phyloP scores from a whole-genome alignment of 805 yeast species.

The Osmozyma mogii region DNA sequence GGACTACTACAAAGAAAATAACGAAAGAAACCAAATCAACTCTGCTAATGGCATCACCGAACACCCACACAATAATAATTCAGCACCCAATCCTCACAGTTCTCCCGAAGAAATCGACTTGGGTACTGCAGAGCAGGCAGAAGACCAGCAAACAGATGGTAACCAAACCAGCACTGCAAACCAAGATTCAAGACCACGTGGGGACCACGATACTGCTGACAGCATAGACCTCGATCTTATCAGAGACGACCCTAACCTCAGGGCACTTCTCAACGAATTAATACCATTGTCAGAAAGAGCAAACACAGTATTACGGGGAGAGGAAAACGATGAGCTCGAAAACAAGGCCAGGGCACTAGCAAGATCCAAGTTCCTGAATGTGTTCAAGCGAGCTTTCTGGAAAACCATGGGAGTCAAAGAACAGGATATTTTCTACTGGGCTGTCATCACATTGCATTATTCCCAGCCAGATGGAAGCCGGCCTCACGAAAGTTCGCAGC shows the following conservation, averaged over 20 bases:
- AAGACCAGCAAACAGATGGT: not conserved
- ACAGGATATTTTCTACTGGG: conserved; percentile 44
- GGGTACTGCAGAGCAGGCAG: too few species aligned
- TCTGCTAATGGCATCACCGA: conserved; percentile 2
- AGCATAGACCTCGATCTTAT: conserved; percentile 24
- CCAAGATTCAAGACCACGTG: conserved; percentile 8
- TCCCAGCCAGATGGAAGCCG: too few species aligned
- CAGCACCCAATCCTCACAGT: conserved; percentile 8
- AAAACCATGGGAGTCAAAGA: conserved; percentile 45
- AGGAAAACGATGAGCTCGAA: conserved; percentile 23
- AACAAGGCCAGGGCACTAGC: conserved; percentile 41
- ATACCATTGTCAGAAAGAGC: conserved; percentile 36
- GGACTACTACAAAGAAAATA: conserved; percentile 41
- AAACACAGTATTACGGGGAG: conserved; percentile 31
- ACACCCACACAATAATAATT: conserved; percentile 11
- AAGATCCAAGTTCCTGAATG: conserved; percentile 20
- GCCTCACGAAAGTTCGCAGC: too few species aligned
- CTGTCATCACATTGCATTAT: too few species aligned
- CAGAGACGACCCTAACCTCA: conserved; percentile 29
- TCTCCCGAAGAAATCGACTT: not conserved
- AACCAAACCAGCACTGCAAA: conserved; percentile 1
- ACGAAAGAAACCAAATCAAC: too few species aligned
- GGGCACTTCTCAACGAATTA: conserved; percentile 30
- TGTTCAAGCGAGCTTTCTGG: conserved; percentile 41
- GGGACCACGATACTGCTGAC: conserved; percentile 6